Percentiles rank a stretch among this genome's conserved stretches.
These are phyloP conservation scores for Pleurotus ostreatus DNA, from an alignment of 768 basidiomycete genomes.

Conservation along the genomic window DNA sequence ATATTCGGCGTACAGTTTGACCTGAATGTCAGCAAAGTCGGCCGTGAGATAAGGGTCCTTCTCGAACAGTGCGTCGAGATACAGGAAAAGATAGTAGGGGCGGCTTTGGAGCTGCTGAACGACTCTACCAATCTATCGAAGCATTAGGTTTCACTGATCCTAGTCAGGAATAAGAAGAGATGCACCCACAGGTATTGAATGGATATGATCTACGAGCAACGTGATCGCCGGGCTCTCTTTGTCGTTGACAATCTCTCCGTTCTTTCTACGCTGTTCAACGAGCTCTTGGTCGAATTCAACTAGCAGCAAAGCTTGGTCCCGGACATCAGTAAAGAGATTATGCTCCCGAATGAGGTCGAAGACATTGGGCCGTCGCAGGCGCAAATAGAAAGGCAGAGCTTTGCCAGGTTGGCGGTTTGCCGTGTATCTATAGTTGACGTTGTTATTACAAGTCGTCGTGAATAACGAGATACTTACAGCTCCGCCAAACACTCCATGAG, in stretches of 20 bases:
- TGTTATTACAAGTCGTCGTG: not conserved
- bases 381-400: conserved; percentile 86
- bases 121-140: conserved; percentile 74
- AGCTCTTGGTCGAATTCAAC: conserved; percentile 95
- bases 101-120: conserved; percentile 78
- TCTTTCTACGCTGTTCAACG: conserved; percentile 51
- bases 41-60: conserved; percentile 80
- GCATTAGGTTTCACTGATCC: not conserved
- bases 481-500: conserved; percentile 96
- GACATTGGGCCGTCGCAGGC: conserved; percentile 82
- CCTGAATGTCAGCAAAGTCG: conserved; percentile 83
- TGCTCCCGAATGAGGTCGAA: conserved; percentile 93
- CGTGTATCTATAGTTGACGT: conserved; percentile 52
- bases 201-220: conserved; percentile 87
- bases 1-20: conserved; percentile 90
- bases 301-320: conserved; percentile 87
- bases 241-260: conserved; percentile 33
- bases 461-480: conserved; percentile 45
- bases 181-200: conserved; percentile 84
- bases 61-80: conserved; percentile 85
- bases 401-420: conserved; percentile 91
- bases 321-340: conserved; percentile 91
- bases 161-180: not conserved
- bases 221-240: conserved; percentile 73
- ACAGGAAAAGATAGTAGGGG: conserved; percentile 85